A percentile compares a stretch with the other conserved stretches of the same genome.
Evolutionary conservation across 306 rosid genomes (phyloP).

Genomic region (Cicer arietinum): DNA sequence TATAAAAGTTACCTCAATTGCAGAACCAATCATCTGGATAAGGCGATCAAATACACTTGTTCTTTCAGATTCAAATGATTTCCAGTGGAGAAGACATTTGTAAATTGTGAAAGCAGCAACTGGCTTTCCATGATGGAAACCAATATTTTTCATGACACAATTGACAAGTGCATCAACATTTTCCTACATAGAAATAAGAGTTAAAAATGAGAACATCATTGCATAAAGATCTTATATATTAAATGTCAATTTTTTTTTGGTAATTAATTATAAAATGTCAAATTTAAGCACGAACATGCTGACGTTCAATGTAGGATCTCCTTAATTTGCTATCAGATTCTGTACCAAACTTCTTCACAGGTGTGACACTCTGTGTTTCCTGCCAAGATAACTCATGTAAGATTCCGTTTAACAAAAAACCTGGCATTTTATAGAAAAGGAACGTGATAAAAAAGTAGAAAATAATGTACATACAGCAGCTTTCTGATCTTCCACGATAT

Average conservation of each 20-base stretch:
- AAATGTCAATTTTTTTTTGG: conserved; percentile 18
- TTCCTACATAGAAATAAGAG: conserved; percentile 64
- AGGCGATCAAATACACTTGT: conserved; percentile 99
- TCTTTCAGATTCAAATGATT: conserved; percentile 98
- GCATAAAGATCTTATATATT: conserved; percentile 31
- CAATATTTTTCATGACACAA: conserved; percentile 84
- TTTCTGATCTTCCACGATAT: conserved; percentile 65
- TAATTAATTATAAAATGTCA: conserved; percentile 18
- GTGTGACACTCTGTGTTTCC: conserved; percentile 73
- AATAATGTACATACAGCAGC: conserved; percentile 56
- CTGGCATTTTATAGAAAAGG: background rate
- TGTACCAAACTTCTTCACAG: conserved; percentile 75
- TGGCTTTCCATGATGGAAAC: conserved; percentile 93
- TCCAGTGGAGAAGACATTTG: conserved; percentile 98
- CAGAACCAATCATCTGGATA: conserved; percentile 98
- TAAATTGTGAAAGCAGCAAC: conserved; percentile 96
- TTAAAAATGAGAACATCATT: conserved; percentile 30
- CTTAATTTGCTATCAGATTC: conserved; percentile 92
- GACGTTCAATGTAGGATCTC: conserved; percentile 88
- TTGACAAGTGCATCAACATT: conserved; percentile 90
- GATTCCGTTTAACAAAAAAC: conserved; percentile 38
- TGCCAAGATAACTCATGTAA: conserved; percentile 47
- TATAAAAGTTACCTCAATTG: conserved; percentile 78
- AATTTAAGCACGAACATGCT: conserved; percentile 70
- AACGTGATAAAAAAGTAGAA: conserved; percentile 12